Evolutionary conservation across 2,329 filamentous ascomycete species (phyloP).

Genomic region (Aureobasidium sp.): DNA sequence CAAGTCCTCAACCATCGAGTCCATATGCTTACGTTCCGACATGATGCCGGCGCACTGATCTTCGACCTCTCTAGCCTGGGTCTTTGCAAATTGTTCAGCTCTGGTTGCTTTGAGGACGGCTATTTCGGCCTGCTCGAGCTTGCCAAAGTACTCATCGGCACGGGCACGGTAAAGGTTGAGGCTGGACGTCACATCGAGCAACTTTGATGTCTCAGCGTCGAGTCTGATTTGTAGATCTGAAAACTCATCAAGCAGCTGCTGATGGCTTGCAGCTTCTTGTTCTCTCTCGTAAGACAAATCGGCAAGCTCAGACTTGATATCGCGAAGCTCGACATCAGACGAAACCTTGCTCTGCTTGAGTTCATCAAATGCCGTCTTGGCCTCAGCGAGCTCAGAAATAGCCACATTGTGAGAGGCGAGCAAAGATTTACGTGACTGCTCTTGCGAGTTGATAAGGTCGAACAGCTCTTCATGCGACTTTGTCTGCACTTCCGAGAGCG

Average conservation of each 20-base stretch:
- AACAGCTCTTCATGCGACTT: slow-evolving; percentile 92
- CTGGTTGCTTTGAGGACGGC: slow-evolving; percentile 85
- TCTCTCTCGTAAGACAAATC: slow-evolving; percentile 73
- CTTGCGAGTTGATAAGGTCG: slow-evolving; percentile 86
- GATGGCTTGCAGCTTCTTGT: slow-evolving; percentile 80
- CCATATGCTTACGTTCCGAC: slow-evolving; percentile 86
- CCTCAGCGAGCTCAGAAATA: slow-evolving; percentile 75
- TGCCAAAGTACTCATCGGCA: slow-evolving; percentile 93
- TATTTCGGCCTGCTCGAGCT: slow-evolving; percentile 94
- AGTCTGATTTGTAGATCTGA: slow-evolving; percentile 88
- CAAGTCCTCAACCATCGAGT: slow-evolving; percentile 77
- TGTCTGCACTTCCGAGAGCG: slow-evolving; percentile 82
- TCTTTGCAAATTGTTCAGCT: slow-evolving; percentile 88
- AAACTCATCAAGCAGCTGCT: slow-evolving; percentile 84
- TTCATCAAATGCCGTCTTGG: slow-evolving; percentile 80
- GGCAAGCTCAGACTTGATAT: slow-evolving; percentile 73
- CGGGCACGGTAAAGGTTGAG: slow-evolving; percentile 84
- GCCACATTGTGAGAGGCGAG: slow-evolving; percentile 80
- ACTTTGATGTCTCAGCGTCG: slow-evolving; percentile 78
- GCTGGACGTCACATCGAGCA: slow-evolving; percentile 76
- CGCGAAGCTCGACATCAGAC: slow-evolving; percentile 79
- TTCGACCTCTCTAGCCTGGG: slow-evolving; percentile 83
- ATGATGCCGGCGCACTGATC: slow-evolving; percentile 85
- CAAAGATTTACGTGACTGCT: slow-evolving; percentile 75
- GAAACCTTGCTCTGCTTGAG: slow-evolving; percentile 73